Percentiles rank a stretch among this genome's conserved stretches.
phyloP scores from a whole-genome alignment of 192 early-diverging fungal species.

The Rhizophagus prolifer region DNA sequence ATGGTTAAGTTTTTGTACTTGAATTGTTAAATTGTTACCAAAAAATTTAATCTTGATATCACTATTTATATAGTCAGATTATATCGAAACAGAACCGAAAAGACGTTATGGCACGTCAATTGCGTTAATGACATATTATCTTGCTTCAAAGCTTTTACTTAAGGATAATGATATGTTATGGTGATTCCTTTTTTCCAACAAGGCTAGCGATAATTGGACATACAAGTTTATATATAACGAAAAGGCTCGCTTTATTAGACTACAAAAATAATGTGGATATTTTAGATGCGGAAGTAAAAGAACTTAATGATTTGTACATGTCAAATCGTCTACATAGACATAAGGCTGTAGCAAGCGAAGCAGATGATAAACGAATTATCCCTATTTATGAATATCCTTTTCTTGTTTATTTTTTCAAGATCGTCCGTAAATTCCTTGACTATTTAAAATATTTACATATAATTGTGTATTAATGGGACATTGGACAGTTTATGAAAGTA shows the following conservation, averaged over 20 bases:
- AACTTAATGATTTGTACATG: background rate
- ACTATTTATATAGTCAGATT: background rate
- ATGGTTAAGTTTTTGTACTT: background rate
- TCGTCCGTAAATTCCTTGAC: background rate
- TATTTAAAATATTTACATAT: constrained; percentile 4
- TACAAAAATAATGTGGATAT: background rate
- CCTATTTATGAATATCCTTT: constrained; percentile 22
- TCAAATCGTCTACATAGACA: background rate
- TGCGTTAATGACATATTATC: background rate
- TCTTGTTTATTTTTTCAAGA: background rate
- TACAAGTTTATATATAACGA: constrained; percentile 10
- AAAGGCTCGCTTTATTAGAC: background rate
- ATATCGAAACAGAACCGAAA: background rate
- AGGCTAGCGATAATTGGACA: constrained; percentile 20
- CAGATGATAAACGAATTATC: constrained; percentile 1
- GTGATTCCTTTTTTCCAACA: background rate
- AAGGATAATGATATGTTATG: constrained; percentile 16
- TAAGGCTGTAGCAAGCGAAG: background rate
- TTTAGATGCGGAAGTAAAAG: constrained; percentile 14
- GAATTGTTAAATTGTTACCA: too few species aligned
- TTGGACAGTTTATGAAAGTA: constrained; percentile 21
- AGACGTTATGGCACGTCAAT: background rate
- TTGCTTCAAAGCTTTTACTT: background rate
- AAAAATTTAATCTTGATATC: background rate
- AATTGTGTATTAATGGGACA: constrained; percentile 18